Evolutionary conservation across 768 basidiomycete genomes (phyloP), one percentile per base, ranked within the genome.

Genomic region (Boletellus ananas): DNA sequence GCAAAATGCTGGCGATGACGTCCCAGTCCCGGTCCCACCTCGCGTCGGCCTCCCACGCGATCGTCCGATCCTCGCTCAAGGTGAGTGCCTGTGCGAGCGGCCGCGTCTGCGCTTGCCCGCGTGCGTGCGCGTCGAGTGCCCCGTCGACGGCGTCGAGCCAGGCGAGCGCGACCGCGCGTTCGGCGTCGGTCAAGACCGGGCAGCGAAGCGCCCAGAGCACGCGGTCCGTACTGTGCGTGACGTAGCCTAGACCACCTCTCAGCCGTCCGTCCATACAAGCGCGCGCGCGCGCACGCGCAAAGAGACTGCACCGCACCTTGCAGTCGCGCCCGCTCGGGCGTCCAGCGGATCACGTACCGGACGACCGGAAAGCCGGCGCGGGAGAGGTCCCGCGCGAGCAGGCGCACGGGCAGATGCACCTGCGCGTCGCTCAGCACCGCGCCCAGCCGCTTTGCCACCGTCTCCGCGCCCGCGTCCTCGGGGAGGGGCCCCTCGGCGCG

Each of bases 221-320:
- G 6, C 82, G 72, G 57, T 90, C 89, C 8, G 79, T 78, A 6
- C 70, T 85, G 57, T 90, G 88, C 0, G 85, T 87, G 6, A 89
- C 82, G 47, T 81, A 80, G 1, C 84, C 85, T 87, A 45, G 16
- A 39, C 20, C 18, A 14, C 4, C n/a, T n/a, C n/a, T n/a, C n/a
- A n/a, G n/a, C n/a, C n/a, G n/a, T n/a, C n/a, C n/a, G n/a, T n/a
- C n/a, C n/a, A n/a, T n/a, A n/a, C n/a, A n/a, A n/a, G n/a, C n/a
- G n/a, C n/a, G n/a, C n/a, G n/a, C n/a, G n/a, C n/a, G n/a, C n/a
- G n/a, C n/a, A n/a, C n/a, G n/a, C n/a, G n/a, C n/a, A n/a, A n/a
- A n/a, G n/a, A n/a, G n/a, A n/a, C n/a, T 18, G 14, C 16, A 12
- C n/a, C 73, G 56, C 59, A 81, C 86, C 85, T 58, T 75, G 66